phyloP scores from a whole-genome alignment of 306 rosid genomes.

The Vigna trinervia region DNA sequence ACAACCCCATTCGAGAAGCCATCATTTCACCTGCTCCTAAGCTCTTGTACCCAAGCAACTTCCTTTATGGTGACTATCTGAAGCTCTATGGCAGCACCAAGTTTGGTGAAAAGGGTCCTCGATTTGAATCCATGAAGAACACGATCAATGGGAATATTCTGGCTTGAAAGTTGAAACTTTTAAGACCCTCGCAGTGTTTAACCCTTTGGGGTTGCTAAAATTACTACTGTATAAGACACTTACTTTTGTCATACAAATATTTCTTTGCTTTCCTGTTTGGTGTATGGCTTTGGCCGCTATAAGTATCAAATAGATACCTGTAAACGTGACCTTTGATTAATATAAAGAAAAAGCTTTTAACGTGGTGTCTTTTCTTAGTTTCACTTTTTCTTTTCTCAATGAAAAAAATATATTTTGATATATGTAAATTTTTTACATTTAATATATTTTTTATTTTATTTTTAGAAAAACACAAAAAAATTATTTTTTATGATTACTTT shows the following conservation, averaged over 20 bases:
- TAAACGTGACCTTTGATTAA: neutral
- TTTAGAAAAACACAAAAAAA: no score
- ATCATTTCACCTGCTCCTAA: constrained; percentile 63
- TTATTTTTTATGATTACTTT: no score
- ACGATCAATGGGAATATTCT: constrained; percentile 46
- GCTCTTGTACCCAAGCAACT: constrained; percentile 61
- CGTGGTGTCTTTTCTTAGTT: neutral
- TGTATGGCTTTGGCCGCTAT: neutral
- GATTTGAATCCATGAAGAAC: constrained; percentile 65
- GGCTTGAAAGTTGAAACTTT: constrained; percentile 19
- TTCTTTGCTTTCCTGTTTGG: neutral
- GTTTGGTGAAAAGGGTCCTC: constrained; percentile 65
- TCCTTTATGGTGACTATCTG: constrained; percentile 66
- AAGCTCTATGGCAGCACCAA: constrained; percentile 69
- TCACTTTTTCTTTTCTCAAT: neutral
- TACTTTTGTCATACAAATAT: neutral
- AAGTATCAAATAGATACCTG: neutral
- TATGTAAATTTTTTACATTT: no score
- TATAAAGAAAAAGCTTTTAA: neutral
- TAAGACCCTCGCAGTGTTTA: neutral
- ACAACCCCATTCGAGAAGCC: constrained; percentile 68
- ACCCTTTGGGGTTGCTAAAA: neutral
- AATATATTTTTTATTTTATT: no score
- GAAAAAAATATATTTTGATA: no score
- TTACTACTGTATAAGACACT: neutral